Conservation (phyloP, 768 basidiomycete genomes). For the Tremella yokohamensis region DNA sequence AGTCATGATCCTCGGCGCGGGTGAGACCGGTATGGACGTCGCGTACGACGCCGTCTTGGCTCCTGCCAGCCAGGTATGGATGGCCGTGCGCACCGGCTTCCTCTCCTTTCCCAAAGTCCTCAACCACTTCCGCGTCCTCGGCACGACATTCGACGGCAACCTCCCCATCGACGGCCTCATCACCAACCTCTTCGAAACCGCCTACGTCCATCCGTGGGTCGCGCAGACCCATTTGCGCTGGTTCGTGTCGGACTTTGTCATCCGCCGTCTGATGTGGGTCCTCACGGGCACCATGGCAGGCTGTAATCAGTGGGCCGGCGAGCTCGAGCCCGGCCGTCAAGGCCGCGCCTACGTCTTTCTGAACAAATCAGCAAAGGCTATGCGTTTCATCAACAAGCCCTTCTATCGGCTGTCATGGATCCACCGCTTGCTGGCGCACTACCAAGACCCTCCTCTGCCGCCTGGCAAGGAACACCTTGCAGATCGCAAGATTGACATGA, state of each 20-base stretch:
- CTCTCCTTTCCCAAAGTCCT: slow-evolving; percentile 62
- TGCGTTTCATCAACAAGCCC: slow-evolving; percentile 63
- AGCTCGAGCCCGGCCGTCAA: slow-evolving; percentile 58
- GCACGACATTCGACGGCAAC: slow-evolving; percentile 52
- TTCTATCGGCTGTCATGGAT: slow-evolving; percentile 55
- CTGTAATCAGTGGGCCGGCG: slow-evolving; percentile 65
- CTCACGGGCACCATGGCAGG: slow-evolving; percentile 59
- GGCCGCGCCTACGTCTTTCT: slow-evolving; percentile 65
- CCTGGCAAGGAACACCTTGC: slow-evolving; percentile 52
- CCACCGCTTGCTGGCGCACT: slow-evolving; percentile 58
- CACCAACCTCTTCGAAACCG: slow-evolving; percentile 60
- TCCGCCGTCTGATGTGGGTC: slow-evolving; percentile 63
- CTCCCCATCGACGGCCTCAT: slow-evolving; percentile 55
- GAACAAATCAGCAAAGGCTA: slow-evolving; percentile 58
- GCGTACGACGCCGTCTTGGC: slow-evolving; percentile 55
- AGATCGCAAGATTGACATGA: slow-evolving; percentile 50
- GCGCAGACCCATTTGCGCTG: slow-evolving; percentile 58
- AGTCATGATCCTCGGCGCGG: slow-evolving; percentile 61
- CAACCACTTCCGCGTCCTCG: slow-evolving; percentile 61
- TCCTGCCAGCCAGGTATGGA: slow-evolving; percentile 57
- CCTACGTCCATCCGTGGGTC: slow-evolving; percentile 62
- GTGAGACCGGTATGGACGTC: slow-evolving; percentile 65
- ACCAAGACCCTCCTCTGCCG: slow-evolving; percentile 57
- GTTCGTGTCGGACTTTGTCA: slow-evolving; percentile 60
- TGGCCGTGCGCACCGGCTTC: slow-evolving; percentile 60